Percentiles rank a stretch among this genome's conserved stretches.
phyloP scores from a whole-genome alignment of 2,329 filamentous ascomycete genomes.

The Seiridium unicorne region DNA sequence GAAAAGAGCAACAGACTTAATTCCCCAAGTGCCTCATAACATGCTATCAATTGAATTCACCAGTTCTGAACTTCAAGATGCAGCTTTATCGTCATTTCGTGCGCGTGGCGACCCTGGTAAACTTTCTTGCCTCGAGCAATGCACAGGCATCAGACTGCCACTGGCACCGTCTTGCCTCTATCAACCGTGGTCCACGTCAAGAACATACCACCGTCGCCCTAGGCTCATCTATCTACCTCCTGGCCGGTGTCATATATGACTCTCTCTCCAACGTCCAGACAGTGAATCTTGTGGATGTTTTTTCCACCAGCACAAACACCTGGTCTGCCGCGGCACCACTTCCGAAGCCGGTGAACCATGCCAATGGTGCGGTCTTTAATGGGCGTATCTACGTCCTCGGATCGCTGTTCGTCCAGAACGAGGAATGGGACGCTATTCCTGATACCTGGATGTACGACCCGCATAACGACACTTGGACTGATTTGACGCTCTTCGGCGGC shows the following conservation, averaged over 20 bases:
- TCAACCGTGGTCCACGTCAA: neutral
- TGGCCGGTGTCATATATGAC: neutral
- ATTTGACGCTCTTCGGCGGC: conserved; percentile 10
- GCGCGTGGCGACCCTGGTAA: too few species aligned
- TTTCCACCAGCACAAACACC: conserved; percentile 12
- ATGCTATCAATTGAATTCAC: too few species aligned
- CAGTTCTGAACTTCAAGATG: too few species aligned
- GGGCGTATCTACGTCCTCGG: conserved; percentile 38
- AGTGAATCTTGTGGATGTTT: neutral
- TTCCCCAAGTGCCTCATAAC: too few species aligned
- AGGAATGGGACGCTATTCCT: neutral
- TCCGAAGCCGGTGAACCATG: conserved; percentile 32
- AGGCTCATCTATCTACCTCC: neutral
- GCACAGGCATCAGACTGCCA: too few species aligned
- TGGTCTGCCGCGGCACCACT: conserved; percentile 22
- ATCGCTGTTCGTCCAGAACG: conserved; percentile 21
- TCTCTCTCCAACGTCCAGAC: neutral
- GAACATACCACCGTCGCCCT: neutral
- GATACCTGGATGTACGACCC: conserved; percentile 30
- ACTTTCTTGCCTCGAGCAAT: too few species aligned
- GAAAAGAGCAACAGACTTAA: too few species aligned
- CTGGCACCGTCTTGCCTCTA: too few species aligned
- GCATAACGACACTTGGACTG: conserved; percentile 22
- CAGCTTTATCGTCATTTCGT: too few species aligned
- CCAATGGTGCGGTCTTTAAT: conserved; percentile 33